phyloP scores from a whole-genome alignment of 768 basidiomycete genomes.

The Boletus eberwhitei region DNA sequence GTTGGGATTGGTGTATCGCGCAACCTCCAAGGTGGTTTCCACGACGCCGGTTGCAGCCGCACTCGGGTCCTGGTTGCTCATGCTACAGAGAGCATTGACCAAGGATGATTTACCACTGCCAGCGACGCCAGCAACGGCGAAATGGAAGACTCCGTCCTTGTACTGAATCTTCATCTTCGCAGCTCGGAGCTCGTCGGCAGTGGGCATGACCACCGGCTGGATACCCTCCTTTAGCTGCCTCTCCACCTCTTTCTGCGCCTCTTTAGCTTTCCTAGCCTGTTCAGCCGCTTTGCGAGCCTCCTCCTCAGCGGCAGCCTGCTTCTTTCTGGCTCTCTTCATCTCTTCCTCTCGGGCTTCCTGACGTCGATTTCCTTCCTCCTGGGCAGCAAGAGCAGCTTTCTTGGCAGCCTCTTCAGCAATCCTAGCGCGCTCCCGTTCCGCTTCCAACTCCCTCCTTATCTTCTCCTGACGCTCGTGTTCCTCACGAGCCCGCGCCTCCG shows the following conservation, averaged over 20 bases:
- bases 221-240: constrained; percentile 24
- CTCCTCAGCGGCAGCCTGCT: constrained; percentile 22
- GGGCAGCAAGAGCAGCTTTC: constrained; percentile 21
- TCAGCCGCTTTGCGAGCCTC: constrained; percentile 23
- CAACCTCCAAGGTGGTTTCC: constrained; percentile 32
- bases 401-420: constrained; percentile 24
- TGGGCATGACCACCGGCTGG: constrained; percentile 31
- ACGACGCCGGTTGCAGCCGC: constrained; percentile 33
- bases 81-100: constrained; percentile 33
- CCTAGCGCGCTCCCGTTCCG: constrained; percentile 17
- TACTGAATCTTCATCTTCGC: constrained; percentile 27
- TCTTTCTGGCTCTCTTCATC: constrained; percentile 11
- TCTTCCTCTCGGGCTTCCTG: constrained; percentile 21
- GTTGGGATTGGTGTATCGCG: constrained; percentile 29
- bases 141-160: constrained; percentile 29
- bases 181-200: constrained; percentile 22
- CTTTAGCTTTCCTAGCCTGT: constrained; percentile 19
- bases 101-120: constrained; percentile 33
- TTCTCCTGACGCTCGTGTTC: constrained; percentile 22
- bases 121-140: constrained; percentile 29
- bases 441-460: constrained; percentile 17
- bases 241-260: constrained; percentile 22
- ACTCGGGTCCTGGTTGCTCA: constrained; percentile 21
- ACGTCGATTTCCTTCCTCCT: constrained; percentile 24
- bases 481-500: constrained; percentile 25